These are phyloP conservation scores for Penicillium hesseltinei DNA, from an alignment of 2,329 filamentous ascomycete species.

Conservation along the genomic window DNA sequence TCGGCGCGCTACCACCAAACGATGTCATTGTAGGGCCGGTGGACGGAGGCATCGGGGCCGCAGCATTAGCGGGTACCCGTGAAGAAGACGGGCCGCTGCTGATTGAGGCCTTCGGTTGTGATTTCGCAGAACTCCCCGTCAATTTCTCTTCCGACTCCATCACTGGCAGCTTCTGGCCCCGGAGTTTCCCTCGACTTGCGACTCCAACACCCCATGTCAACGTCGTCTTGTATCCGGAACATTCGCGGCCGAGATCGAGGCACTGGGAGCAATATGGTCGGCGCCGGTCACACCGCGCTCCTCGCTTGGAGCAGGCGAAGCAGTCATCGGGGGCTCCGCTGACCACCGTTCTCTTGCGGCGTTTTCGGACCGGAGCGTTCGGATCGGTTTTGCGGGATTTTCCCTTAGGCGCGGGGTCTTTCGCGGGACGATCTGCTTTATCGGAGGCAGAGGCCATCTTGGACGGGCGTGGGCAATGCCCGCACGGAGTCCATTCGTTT, in stretches of 20 bases:
- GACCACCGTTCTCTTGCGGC: slow-evolving; percentile 81
- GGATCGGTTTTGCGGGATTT: slow-evolving; percentile 29
- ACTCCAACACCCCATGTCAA: slow-evolving; percentile 96
- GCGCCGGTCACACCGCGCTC: slow-evolving; percentile 82
- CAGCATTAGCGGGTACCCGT: slow-evolving; percentile 4
- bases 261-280: slow-evolving; percentile 95
- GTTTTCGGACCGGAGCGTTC: slow-evolving; percentile 53
- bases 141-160: slow-evolving; percentile 45
- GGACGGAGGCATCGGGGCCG: slow-evolving; percentile 4
- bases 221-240: slow-evolving; percentile 93
- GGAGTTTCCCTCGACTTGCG: slow-evolving; percentile 89
- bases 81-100: slow-evolving; percentile 13
- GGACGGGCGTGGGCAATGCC: slow-evolving; percentile 8
- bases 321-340: slow-evolving; percentile 92
- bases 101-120: slow-evolving; percentile 8
- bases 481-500: slow-evolving; percentile 17
- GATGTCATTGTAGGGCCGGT: slow-evolving; percentile 3
- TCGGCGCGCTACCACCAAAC: slow-evolving; percentile 2
- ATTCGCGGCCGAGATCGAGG: slow-evolving; percentile 85
- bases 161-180: slow-evolving; percentile 75
- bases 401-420: slow-evolving; percentile 24
- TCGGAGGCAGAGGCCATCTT: slow-evolving; percentile 18
- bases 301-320: slow-evolving; percentile 84
- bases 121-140: slow-evolving; percentile 25
- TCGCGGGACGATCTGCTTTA: slow-evolving; percentile 14